Evolutionary conservation across 202 grass and related monocot species (phyloP).

Genomic region (Schoenoplectus tabernaemontani): DNA sequence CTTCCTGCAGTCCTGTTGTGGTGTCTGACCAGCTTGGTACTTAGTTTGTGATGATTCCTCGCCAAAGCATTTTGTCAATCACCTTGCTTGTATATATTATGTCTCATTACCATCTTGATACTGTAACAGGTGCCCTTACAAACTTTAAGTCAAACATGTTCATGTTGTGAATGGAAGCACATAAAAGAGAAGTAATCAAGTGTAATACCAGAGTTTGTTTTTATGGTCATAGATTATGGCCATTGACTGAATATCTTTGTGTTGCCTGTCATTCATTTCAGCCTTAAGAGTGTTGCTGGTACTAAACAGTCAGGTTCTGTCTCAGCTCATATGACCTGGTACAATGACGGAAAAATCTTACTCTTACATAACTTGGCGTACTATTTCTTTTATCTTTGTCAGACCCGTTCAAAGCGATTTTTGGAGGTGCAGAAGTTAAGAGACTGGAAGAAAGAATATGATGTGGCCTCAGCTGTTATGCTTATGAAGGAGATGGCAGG

Average conservation of each 20-base stretch:
- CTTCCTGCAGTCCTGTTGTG: too few relatives aligned
- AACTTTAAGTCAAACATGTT: not conserved
- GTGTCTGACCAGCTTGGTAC: not conserved
- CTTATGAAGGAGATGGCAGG: slow-evolving; percentile 63
- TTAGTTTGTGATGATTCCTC: too few relatives aligned
- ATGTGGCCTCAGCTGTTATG: slow-evolving; percentile 55
- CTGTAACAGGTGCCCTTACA: not conserved
- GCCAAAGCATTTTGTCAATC: not conserved
- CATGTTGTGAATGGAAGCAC: not conserved
- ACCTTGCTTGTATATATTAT: not conserved
- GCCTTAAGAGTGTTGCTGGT: too few relatives aligned
- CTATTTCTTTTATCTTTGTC: not conserved
- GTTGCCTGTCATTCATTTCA: too few relatives aligned
- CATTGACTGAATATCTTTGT: too few relatives aligned
- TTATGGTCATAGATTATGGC: too few relatives aligned
- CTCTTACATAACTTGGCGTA: not conserved
- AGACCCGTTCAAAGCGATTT: slow-evolving; percentile 91
- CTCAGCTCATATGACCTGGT: not conserved
- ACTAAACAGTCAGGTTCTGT: too few relatives aligned
- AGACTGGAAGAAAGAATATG: slow-evolving; percentile 91
- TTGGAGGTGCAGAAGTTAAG: slow-evolving; percentile 94
- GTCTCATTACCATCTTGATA: not conserved
- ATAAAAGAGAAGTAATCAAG: not conserved
- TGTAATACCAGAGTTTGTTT: not conserved
- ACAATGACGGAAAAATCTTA: not conserved